Evolutionary conservation across 129 eudicot species (phyloP).

Genomic region (Apium graveolens): DNA sequence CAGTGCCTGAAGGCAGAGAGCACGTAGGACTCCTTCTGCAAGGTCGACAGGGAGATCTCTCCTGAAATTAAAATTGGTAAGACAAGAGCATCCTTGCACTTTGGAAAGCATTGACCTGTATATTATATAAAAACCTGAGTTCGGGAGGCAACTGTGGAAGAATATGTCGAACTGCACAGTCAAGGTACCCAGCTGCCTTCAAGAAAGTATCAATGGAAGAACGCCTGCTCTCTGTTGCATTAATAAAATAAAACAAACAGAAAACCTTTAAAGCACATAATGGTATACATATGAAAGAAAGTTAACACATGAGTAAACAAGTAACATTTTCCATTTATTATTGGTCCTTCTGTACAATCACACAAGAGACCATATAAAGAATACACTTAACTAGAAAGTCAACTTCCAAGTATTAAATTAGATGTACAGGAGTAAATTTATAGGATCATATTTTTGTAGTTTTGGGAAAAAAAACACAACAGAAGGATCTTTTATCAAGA

Average conservation of each 20-base stretch:
- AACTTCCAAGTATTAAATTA: neutral
- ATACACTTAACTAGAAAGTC: neutral
- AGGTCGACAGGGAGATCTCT: slow-evolving; percentile 85
- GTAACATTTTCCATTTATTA: neutral
- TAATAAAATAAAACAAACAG: neutral
- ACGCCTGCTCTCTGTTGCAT: slow-evolving; percentile 66
- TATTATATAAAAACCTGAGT: slow-evolving; percentile 43
- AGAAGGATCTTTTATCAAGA: neutral
- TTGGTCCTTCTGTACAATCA: neutral
- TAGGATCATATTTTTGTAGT: neutral
- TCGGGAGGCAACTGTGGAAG: slow-evolving; percentile 80
- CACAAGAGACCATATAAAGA: neutral
- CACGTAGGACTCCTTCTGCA: slow-evolving; percentile 85
- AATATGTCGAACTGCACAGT: slow-evolving; percentile 82
- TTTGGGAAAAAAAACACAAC: neutral
- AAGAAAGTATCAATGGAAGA: slow-evolving; percentile 73
- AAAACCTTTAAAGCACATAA: neutral
- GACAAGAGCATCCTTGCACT: slow-evolving; percentile 3
- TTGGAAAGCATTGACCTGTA: slow-evolving; percentile 5
- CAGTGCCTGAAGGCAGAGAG: slow-evolving; percentile 84
- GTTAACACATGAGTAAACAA: neutral
- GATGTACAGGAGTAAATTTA: neutral
- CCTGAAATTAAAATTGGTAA: slow-evolving; percentile 30
- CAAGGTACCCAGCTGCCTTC: slow-evolving; percentile 97
- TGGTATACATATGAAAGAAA: neutral